phyloP scores from a whole-genome alignment of 2,329 filamentous ascomycete genomes.

The Penicillium hordei region DNA sequence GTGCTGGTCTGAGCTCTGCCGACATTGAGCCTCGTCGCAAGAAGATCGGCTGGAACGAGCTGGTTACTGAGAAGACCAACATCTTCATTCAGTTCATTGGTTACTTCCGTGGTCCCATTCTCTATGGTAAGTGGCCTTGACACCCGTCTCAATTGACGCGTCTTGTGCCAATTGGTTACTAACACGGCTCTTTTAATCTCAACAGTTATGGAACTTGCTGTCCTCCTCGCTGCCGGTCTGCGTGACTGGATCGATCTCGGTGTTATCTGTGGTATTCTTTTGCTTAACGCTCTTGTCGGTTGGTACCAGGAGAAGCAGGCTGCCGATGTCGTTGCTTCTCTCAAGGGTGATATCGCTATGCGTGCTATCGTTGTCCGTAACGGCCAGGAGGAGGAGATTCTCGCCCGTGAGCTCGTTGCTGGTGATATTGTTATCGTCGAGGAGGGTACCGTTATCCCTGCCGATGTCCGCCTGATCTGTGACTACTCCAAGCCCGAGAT shows the following conservation, averaged over 20 bases:
- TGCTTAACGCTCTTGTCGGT: slow-evolving; percentile 73
- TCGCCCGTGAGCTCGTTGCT: slow-evolving; percentile 70
- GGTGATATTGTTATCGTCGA: slow-evolving; percentile 74
- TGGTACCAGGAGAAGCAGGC: slow-evolving; percentile 82
- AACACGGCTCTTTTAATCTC: neutral
- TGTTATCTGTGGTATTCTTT: slow-evolving; percentile 73
- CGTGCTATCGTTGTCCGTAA: slow-evolving; percentile 67
- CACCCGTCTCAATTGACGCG: neutral
- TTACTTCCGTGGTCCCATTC: slow-evolving; percentile 68
- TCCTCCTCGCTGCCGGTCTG: slow-evolving; percentile 70
- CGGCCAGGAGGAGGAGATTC: slow-evolving; percentile 66
- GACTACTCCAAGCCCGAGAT: slow-evolving; percentile 68
- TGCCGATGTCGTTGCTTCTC: slow-evolving; percentile 70
- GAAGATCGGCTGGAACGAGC: slow-evolving; percentile 69
- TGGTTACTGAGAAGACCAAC: slow-evolving; percentile 73
- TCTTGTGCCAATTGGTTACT: slow-evolving; percentile 6
- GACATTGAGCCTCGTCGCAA: slow-evolving; percentile 66
- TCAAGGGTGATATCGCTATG: slow-evolving; percentile 79
- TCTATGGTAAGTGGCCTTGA: slow-evolving; percentile 1
- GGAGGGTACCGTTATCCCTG: slow-evolving; percentile 70
- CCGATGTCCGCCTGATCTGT: slow-evolving; percentile 70
- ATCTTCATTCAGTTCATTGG: slow-evolving; percentile 71
- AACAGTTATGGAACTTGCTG: slow-evolving; percentile 70
- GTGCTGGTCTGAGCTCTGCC: slow-evolving; percentile 57
- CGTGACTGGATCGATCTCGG: slow-evolving; percentile 75